Evolutionary conservation across 2,329 filamentous ascomycete species (phyloP), one percentile per base, ranked within the genome.

Genomic region (Paraphaeosphaeria minitans): DNA sequence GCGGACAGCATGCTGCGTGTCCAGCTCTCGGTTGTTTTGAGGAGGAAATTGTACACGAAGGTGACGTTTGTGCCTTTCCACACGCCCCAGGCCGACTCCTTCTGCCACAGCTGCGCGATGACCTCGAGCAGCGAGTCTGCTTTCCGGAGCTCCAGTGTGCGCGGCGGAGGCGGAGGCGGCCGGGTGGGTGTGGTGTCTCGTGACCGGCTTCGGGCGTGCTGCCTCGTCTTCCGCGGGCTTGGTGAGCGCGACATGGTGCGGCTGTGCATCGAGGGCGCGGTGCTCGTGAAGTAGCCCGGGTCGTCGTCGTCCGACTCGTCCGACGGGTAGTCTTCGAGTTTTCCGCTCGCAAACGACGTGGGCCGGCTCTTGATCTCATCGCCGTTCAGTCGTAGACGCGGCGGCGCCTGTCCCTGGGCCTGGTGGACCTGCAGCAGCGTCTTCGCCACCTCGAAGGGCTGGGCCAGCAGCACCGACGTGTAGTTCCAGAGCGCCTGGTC

Each of bases 371-470:
- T 67, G 31, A 65, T 57, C 16, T 70, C 68, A 9, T 70, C 65
- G 19, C 58, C 62, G 14, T 65, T 61, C 12, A 61, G 33, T 6
- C 63, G 55, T 35, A 75, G 59, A 2, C 62, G 63, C 1, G 67
- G 66, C 16, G 73, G 58, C 3, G 61, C 57, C 56, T 75, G 71
- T 3, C 66, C 77, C 10, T 77, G 75, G 39, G 81, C 81, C 53
- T 85, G 78, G 63, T 86, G 87, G 53, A 93, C 87, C 79, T 99
- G 95, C 67, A 99, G 80, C 56, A 98, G 86, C 14, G 89, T 95
- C 84, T 97, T 98, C 72, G 94, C 93, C 58, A 97, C 93, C 81
- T 98, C 95, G 76, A 99, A 98, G 14, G 95, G 95, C 79, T 99
- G 95, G 55, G 92, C 90, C 74, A 97, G 88, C 71, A 98, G 78